Percentiles rank a stretch among this genome's conserved stretches.
These are phyloP conservation scores for Leptographium galeiforme DNA, from an alignment of 2,329 filamentous ascomycete genomes.

Conservation along the genomic window DNA sequence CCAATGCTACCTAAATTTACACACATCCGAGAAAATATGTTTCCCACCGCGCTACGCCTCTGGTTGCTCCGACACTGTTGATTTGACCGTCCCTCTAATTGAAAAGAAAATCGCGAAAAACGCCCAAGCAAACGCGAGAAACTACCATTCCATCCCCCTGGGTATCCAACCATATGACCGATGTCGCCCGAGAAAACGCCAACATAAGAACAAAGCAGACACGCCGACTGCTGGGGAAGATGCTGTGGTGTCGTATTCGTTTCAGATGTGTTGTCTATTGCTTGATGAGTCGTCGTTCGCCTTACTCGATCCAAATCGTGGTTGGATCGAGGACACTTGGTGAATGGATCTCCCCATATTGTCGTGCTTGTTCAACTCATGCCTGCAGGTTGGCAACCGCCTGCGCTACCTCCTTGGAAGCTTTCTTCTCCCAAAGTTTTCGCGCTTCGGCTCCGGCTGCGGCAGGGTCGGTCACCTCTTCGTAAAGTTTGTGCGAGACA, in stretches of 20 bases:
- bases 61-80: background rate
- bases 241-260: conserved; percentile 8
- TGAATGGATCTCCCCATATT: conserved; percentile 19
- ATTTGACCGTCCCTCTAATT: background rate
- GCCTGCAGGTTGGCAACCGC: conserved; percentile 49
- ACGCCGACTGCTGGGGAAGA: background rate
- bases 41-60: background rate
- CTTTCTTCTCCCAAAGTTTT: conserved; percentile 61
- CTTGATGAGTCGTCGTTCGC: background rate
- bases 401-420: conserved; percentile 62
- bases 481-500: conserved; percentile 80
- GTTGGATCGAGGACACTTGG: background rate
- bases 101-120: background rate
- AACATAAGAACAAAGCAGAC: conserved; percentile 1
- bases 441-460: conserved; percentile 52
- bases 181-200: conserved; percentile 4
- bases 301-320: background rate
- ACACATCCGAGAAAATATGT: background rate
- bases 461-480: conserved; percentile 40
- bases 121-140: background rate
- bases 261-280: conserved; percentile 7
- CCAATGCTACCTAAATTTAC: background rate
- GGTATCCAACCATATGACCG: conserved; percentile 4
- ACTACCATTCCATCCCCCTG: background rate
- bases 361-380: conserved; percentile 30